Percentiles rank a stretch among this genome's conserved stretches.
Evolutionary conservation across 192 early-diverging fungal species (phyloP).

Genomic region (Coemansia sp.): DNA sequence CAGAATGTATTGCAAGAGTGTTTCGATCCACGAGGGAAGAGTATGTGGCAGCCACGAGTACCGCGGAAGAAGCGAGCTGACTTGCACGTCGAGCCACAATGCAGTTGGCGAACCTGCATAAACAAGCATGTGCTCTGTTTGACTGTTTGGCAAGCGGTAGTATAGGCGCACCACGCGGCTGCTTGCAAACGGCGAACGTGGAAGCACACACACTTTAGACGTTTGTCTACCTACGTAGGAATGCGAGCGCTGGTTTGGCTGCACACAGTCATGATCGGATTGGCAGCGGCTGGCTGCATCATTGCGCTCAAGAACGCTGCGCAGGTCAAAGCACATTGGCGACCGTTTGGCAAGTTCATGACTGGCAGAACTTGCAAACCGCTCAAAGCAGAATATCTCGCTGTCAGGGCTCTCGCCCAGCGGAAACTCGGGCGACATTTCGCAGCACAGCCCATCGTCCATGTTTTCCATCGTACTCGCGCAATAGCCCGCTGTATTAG

Average conservation of each 20-base stretch:
- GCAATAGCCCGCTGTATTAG: constrained; percentile 22
- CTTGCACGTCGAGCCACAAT: constrained; percentile 43
- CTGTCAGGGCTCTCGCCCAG: constrained; percentile 50
- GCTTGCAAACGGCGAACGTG: constrained; percentile 25
- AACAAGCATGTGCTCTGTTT: constrained; percentile 6
- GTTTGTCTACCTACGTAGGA: background rate
- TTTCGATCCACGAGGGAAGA: constrained; percentile 25
- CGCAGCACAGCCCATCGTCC: constrained; percentile 51
- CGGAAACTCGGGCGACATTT: constrained; percentile 35
- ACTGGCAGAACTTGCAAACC: background rate
- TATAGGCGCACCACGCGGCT: constrained; percentile 43
- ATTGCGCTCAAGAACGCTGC: constrained; percentile 17
- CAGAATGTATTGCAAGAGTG: constrained; percentile 36
- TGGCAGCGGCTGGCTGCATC: constrained; percentile 17
- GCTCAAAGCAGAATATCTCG: constrained; percentile 37
- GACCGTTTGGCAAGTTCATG: background rate
- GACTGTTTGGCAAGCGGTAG: background rate
- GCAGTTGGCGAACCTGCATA: constrained; percentile 29
- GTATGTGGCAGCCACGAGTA: constrained; percentile 13
- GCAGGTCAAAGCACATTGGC: constrained; percentile 39
- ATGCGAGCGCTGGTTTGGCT: background rate
- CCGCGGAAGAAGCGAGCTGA: constrained; percentile 32
- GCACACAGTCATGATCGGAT: constrained; percentile 18
- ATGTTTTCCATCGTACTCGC: constrained; percentile 14
- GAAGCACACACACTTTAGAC: constrained; percentile 20